Base-by-base conservation (phyloP, 2,329 filamentous ascomycete species). In the Lasiodiplodia theobromae region DNA sequence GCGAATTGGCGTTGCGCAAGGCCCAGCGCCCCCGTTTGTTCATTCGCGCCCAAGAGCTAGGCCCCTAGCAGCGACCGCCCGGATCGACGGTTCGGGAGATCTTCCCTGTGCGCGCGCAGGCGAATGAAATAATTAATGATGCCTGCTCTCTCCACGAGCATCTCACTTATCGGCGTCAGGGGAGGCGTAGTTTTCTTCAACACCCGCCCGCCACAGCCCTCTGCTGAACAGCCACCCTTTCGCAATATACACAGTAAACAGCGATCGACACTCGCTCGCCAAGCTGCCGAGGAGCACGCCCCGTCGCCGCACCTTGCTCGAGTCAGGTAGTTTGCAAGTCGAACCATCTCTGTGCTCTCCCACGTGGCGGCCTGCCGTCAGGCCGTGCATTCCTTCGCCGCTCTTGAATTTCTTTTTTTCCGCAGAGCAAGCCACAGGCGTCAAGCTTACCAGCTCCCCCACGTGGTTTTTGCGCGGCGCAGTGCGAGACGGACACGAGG, bases 31-130 rank as follows among this genome's bases (percentile, higher is more conserved):
- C 60, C 28, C 28, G 60, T 63, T 63, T 63, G 60, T 44, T 18
- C 44, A 38, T 52, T 52, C 44, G 57, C 40, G 53, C 53, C 31
- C 53, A 34, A 14, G 7, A n/a, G 40, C 40, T 40, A 5, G 40
- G 18, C 40, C 18, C 37, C 10, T 14, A 11, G 10, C 37, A 38
- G 52, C 52, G 28, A 40, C 10, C 34, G 57, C 57, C 57, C 57
- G 31, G 60, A 63, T 63, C 60, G 60, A 63, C 60, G 60, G 25
- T 51, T 63, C 60, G 60, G 60, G 60, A 63, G 60, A 63, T 63
- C 60, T 51, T 34, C 60, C 28, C 28, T 7, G 28, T 28, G 18
- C 44, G 44, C 44, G 23, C 44, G 23, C 28, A 18, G 60, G 3
- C 60, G 60, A 51, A 52, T 63, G 23, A 31, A 52, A 18, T 38